Base-by-base conservation (phyloP, 2,329 filamentous ascomycete species). In the Cephalotrichum gorgonifer region DNA sequence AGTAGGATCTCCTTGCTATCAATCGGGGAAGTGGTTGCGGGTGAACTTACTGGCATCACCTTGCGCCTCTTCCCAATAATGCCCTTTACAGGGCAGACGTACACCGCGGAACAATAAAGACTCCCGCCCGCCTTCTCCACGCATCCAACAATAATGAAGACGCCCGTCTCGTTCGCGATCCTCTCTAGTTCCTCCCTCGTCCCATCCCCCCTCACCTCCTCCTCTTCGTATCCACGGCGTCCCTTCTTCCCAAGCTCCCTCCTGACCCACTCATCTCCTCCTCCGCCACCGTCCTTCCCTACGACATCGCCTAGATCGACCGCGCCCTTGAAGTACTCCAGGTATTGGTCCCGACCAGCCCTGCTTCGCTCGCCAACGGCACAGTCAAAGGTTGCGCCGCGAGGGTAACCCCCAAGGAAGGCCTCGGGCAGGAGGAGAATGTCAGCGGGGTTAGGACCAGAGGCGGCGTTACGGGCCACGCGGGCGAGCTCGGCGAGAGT, bases 361-460 rank as follows among this genome's bases (percentile, higher is more conserved):
- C 75, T 70, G 0, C 76, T 74, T 33, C 90, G 81, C 15, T 75
- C 72, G 4, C 90, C 90, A 6, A 95, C 74, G 2, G 78, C 74
- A 43, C 81, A 81, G 4, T 89, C 89, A 59, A 95, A 95, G 46
- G 72, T 71, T 53, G 83, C 83, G 17, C 85, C 88, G 11, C 90
- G 84, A 17, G 91, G 91, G 62, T 96, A 96, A 1, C 90, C 91
- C 43, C 91, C 91, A 2, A 96, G 75, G 61, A 88, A 95, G 22
- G 90, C 90, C 70, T 97, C 90, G 0, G 91, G 91, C 53, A 96
- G 90, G 47, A 96, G 79, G 26, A 96, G 74, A 45, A 96, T 74
- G 62, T 93, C 73, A 35, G 78, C 67, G 1, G 62, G 57, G 26
- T 26, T 22, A 1, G 62, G 57, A 8, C 25, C 39, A 20, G 45